Evolutionary conservation across 805 yeast species (phyloP).

Genomic region (Schizosaccharomyces osmophilus): DNA sequence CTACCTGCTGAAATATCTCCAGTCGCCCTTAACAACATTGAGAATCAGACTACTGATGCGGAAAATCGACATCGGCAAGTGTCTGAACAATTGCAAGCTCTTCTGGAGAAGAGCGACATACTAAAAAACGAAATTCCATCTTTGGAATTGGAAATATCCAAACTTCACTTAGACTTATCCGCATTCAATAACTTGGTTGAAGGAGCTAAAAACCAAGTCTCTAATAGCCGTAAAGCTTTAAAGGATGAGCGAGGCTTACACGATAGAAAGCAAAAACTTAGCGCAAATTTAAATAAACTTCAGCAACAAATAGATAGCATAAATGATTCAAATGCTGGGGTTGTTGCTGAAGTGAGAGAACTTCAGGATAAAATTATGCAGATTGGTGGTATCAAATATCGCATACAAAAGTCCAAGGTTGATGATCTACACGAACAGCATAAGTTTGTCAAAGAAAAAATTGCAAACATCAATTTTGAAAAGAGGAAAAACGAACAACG

Average conservation of each 20-base stretch:
- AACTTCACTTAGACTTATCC: conserved; percentile 31
- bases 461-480: conserved; percentile 31
- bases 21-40: background rate
- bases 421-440: conserved; percentile 42
- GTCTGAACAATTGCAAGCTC: background rate
- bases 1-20: background rate
- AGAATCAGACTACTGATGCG: background rate
- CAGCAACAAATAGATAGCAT: conserved; percentile 22
- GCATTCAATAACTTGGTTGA: conserved; percentile 15
- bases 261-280: conserved; percentile 8
- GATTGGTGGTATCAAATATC: conserved; percentile 70
- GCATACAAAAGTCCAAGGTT: conserved; percentile 59
- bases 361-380: conserved; percentile 63
- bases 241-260: conserved; percentile 7
- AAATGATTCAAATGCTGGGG: conserved; percentile 28
- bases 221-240: conserved; percentile 5
- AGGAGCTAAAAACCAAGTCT: conserved; percentile 13
- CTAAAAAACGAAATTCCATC: conserved; percentile 20
- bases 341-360: conserved; percentile 30
- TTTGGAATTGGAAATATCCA: conserved; percentile 30
- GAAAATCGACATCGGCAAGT: background rate
- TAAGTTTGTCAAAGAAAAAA: conserved; percentile 21
- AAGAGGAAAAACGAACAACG: conserved; percentile 41
- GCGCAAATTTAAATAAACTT: conserved; percentile 3
- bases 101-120: too few relatives aligned